Base-by-base conservation (phyloP, 768 basidiomycete species). In the Pulveroboletus sp. region DNA sequence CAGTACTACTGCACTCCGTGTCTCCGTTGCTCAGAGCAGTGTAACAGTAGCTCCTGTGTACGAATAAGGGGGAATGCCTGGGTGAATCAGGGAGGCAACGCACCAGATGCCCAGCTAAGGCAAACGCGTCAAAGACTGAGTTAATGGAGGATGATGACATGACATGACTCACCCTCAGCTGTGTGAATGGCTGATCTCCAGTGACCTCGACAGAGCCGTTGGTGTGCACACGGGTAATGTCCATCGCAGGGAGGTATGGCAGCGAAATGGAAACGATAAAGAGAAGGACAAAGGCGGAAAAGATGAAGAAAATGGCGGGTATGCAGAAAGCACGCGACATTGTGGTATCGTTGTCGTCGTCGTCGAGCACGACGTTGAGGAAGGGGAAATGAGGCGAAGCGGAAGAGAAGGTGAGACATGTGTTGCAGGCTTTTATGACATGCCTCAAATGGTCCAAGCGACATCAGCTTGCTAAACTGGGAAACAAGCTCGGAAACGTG, bases 51-150 rank as follows among this genome's bases (percentile, higher is more conserved):
- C 79, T 75, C 87, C 87, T 87, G 17, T 20, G 33, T 2, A 38
- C 5, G 25, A 33, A 37, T 60, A 35, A 66, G 57, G 23, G 10
- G 13, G 21, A 13, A 29, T 14, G 2, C 23, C 12, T 1, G 14
- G 6, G n/a, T 20, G 17, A 39, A 36, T 27, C 7, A n/a, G 29
- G 44, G 46, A 40, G 38, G 16, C 25, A 29, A 56, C 65, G 45
- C 49, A 87, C 87, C 87, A 90, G 27, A 87, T 72, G 57, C 88
- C 88, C 59, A 87, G 76, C 87, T 90, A 45, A 6, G 9, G 24
- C 6, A 24, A 46, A 16, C 12, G 34, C 43, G 36, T 49, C 14
- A 52, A 24, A 29, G 25, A 35, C 25, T 27, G 46, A 47, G 34
- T 3, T 21, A 48, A 40, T 11, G 27, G 33, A 33, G 19, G 19